Base-by-base conservation (phyloP, 2,329 filamentous ascomycete species). In the Tricladium varicosporioides region DNA sequence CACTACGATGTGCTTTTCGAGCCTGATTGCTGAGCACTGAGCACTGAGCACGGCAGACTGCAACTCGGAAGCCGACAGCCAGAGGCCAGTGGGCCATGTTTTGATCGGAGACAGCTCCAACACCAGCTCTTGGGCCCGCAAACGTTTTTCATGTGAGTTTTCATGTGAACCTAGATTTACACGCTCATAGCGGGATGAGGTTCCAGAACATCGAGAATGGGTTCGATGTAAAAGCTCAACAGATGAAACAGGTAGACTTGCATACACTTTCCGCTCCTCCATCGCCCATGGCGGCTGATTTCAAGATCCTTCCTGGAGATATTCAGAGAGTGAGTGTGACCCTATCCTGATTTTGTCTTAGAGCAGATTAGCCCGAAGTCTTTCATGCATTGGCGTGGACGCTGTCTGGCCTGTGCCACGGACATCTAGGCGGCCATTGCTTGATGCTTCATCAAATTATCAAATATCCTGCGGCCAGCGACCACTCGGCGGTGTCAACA, bases 361-460 rank as follows among this genome's bases (percentile, higher is more conserved):
- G 22, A 27, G 22, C 22, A 27, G 22, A 27, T 27, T 31, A 36
- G 32, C 48, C 15, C 14, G 27, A 33, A 51, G 48, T 51, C 31
- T 51, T 51, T 51, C 48, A 51, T 51, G 48, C 48, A 51, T 51
- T 27, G 22, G 22, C 22, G 22, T 27, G 22, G 48, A 31, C 48
- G 48, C 48, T 40, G 36, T 40, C 36, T 40, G 7, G 48, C n/a
- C 9, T 16, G 33, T 51, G 48, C 15, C 48, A 51, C 47, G 16
- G 47, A 19, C 48, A 51, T 18, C 48, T 8, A 36, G 32, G 27
- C 32, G 48, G 14, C 19, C 31, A 16, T 42, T 16, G 14, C 48
- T 51, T 14, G 32, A 15, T 2, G 11, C 36, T n/a, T 40, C 36
- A 40, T 40, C n/a, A 40, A 40, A 40, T 40, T 40, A 13, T 4